Evolutionary conservation across 805 yeast species (phyloP), one percentile per base, ranked within the genome.

Genomic region (Kuraishia molischiana): DNA sequence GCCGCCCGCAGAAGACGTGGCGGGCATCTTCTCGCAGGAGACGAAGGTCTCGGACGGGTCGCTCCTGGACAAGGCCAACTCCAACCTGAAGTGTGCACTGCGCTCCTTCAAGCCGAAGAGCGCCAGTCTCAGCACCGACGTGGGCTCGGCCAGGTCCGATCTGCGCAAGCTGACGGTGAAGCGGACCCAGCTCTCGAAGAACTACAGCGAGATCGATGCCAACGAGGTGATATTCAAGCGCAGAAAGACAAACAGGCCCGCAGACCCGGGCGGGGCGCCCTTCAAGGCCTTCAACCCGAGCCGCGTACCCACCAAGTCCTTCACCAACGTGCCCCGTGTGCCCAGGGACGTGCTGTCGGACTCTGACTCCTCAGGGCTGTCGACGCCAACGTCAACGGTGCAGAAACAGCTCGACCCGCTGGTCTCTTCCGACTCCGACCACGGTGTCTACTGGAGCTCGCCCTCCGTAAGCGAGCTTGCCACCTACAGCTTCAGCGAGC

Each of bases 391-490:
- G 17, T 5, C 13, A 11, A 6, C 31, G 14, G 13, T 14, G 13
- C 17, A 9, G 13, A 9, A 8, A 9, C 5, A 8, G 8, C 8
- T 11, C 6, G 31, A 28, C 13, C 26, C 26, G 26, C 26, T 22
- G 26, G 26, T 22, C 11, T 28, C 31, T 8, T 8, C 8, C 5
- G 31, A 28, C 8, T 9, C 13, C 13, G 31, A 28, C 17, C 17
- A 11, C 17, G 31, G 31, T 28, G 17, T 14, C 13, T 28, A 28
- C 13, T 84, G 90, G 87, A 75, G 85, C 43, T 66, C 80, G 0
- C 94, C 92, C 1, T 58, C 81, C 0, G 58, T 79, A 13, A 61
- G 59, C 2, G 74, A 71, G 22, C 59, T 84, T 2, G 44, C 66
- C 0, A 44, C 52, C 5, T 46, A 73, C 38, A 52, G 79, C 0